These are phyloP conservation scores for Fomitiporia mediterranea DNA, from an alignment of 1,284 basidiomycete genomes.

Conservation along the genomic window DNA sequence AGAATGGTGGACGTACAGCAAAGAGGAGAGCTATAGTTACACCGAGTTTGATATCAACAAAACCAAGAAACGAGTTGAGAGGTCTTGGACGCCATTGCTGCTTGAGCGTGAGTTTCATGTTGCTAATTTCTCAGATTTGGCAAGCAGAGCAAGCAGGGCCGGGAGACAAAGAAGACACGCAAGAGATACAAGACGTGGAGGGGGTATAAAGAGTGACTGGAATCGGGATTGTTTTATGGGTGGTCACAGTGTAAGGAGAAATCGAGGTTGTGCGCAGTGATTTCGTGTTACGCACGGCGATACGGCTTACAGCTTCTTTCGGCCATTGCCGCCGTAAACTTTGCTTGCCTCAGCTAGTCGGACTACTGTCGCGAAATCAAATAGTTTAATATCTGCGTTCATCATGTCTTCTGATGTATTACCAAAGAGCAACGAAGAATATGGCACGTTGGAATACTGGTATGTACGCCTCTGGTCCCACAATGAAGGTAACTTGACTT, in stretches of 20 bases:
- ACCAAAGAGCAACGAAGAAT: slow-evolving; percentile 68
- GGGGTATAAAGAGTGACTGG: slow-evolving; percentile 12
- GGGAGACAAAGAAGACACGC: background rate
- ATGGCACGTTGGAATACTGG: slow-evolving; percentile 76
- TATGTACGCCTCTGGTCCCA: slow-evolving; percentile 28
- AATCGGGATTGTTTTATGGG: slow-evolving; percentile 16
- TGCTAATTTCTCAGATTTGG: background rate
- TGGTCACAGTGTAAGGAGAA: slow-evolving; percentile 21
- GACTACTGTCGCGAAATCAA: too few species aligned
- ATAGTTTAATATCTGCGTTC: slow-evolving; percentile 19
- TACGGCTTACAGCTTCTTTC: slow-evolving; percentile 13
- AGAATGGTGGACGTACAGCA: slow-evolving; percentile 50
- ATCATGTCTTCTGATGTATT: slow-evolving; percentile 34
- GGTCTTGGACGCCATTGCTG: slow-evolving; percentile 78
- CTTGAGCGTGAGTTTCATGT: slow-evolving; percentile 75
- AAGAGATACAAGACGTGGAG: background rate
- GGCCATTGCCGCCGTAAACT: background rate
- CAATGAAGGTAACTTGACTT: background rate
- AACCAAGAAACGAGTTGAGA: slow-evolving; percentile 74
- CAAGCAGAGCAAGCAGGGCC: too few species aligned
- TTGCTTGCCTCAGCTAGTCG: too few species aligned
- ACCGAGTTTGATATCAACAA: slow-evolving; percentile 87
- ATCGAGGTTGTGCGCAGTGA: background rate
- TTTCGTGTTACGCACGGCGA: background rate
- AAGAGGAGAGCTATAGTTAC: slow-evolving; percentile 84